Evolutionary conservation across 441 rosid species (phyloP).

Genomic region (Erodium trifolium): DNA sequence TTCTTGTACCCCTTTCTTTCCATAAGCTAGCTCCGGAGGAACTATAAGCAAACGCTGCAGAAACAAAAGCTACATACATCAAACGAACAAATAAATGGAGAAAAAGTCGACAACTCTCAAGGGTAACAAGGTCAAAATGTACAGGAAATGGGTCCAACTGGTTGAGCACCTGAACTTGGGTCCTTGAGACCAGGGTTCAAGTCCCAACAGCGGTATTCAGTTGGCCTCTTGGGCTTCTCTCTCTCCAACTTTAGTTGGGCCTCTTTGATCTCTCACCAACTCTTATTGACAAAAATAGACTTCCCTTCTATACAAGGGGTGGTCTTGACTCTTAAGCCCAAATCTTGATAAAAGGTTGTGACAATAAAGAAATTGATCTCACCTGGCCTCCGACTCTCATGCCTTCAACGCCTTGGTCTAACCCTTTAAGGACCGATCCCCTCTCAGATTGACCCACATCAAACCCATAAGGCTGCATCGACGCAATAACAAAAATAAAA

Average conservation of each 20-base stretch:
- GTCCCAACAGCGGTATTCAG: too few species aligned
- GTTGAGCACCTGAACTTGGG: too few species aligned
- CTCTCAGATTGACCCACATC: slow-evolving; percentile 91
- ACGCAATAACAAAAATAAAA: slow-evolving; percentile 8
- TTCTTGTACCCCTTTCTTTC: slow-evolving; percentile 69
- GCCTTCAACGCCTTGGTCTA: slow-evolving; percentile 81
- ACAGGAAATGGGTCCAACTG: neutral
- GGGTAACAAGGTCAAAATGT: slow-evolving; percentile 7
- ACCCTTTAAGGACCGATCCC: slow-evolving; percentile 79
- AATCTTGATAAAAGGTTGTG: neutral
- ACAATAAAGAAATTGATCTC: slow-evolving; percentile 18
- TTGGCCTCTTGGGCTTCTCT: too few species aligned
- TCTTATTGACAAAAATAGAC: too few species aligned
- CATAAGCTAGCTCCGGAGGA: slow-evolving; percentile 81
- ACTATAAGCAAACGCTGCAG: slow-evolving; percentile 64
- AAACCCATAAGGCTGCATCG: slow-evolving; percentile 82
- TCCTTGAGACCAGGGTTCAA: too few species aligned
- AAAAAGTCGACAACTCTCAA: neutral
- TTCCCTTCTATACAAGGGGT: too few species aligned
- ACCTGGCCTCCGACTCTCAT: slow-evolving; percentile 94
- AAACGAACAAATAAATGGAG: neutral
- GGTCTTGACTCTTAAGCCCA: too few species aligned
- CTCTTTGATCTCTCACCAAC: too few species aligned
- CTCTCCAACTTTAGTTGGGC: too few species aligned
- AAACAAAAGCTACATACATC: neutral